Base-by-base conservation (phyloP, 2,329 filamentous ascomycete species). In the Neopestalotiopsis sp. region DNA sequence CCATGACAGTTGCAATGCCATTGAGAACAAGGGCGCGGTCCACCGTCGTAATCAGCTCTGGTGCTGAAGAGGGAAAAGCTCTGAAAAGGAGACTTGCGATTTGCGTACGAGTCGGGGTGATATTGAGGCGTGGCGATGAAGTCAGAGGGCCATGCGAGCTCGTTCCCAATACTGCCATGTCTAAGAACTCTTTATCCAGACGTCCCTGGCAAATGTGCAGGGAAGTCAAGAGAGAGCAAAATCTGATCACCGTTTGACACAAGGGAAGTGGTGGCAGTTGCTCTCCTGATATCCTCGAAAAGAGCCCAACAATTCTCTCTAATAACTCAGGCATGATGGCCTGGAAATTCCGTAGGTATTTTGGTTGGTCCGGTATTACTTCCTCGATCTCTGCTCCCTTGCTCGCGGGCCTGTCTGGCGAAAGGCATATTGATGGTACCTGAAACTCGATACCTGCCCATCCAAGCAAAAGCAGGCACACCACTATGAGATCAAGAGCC, bases 401-500 rank as follows among this genome's bases (percentile, higher is more conserved):
- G n/a, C 70, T 72, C 56, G 76, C 78, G 70, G 49, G 74, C 75
- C 85, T 85, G 28, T 89, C 88, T 72, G 78, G 83, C 68, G 81
- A 84, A 72, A 81, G 83, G 71, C 89, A 88, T 17, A 91, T 80
- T 10, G 83, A 79, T 2, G 89, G 89, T n/a, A 96, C 87, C 74
- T 91, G 88, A 74, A 98, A 98, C 76, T 96, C 92, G 75, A 95
- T 85, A 4, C 91, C 92, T 45, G 91, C 89, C 93, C 94, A 97
- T 38, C 91, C 92, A 71, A 97, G 89, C 74, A 98, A 88, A 56
- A 98, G 77, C 73, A 98, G 86, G 76, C 92, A 94, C 32, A 97
- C 86, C 61, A 96, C 83, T 70, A 97, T 93, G 34, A 95, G 90
- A 78, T 99, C 97, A 24, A 99, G 85, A 1, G 94, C 95, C 81